Percentiles rank a stretch among this genome's conserved stretches.
These are phyloP conservation scores for Zygotorulaspora mrakii DNA, from an alignment of 1,139 yeast species.

Conservation along the genomic window DNA sequence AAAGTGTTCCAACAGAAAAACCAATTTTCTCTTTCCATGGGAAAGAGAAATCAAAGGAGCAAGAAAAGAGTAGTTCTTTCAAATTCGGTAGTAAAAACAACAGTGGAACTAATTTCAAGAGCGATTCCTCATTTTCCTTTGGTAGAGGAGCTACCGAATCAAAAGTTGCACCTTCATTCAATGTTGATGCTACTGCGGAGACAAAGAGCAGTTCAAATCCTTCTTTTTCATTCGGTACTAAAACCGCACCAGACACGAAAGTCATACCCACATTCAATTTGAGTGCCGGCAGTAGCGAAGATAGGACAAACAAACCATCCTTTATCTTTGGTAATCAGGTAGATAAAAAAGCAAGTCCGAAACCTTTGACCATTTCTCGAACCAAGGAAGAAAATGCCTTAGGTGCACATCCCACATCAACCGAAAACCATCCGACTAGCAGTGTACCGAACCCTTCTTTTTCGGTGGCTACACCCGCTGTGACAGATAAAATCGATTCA, in stretches of 20 bases:
- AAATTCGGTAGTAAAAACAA: not conserved
- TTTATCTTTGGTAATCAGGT: constrained; percentile 2
- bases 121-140: constrained; percentile 2
- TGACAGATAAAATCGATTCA: not conserved
- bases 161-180: not conserved
- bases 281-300: not conserved
- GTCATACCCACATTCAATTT: constrained; percentile 13
- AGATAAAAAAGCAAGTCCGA: not conserved
- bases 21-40: not conserved
- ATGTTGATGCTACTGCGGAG: not conserved
- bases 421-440: constrained; percentile 2
- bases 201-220: constrained; percentile 6
- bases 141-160: constrained; percentile 1
- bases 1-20: not conserved
- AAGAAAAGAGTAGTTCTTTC: not conserved
- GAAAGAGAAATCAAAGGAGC: not conserved
- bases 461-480: not conserved
- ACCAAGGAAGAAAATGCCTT: not conserved
- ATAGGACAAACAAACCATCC: not conserved
- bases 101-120: not conserved
- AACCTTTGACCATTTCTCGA: constrained; percentile 6
- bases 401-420: constrained; percentile 5
- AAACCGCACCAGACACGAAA: not conserved
- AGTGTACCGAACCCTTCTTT: not conserved
- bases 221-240: constrained; percentile 14